phyloP scores from a whole-genome alignment of 768 basidiomycete species.

The Serendipita vermifera region DNA sequence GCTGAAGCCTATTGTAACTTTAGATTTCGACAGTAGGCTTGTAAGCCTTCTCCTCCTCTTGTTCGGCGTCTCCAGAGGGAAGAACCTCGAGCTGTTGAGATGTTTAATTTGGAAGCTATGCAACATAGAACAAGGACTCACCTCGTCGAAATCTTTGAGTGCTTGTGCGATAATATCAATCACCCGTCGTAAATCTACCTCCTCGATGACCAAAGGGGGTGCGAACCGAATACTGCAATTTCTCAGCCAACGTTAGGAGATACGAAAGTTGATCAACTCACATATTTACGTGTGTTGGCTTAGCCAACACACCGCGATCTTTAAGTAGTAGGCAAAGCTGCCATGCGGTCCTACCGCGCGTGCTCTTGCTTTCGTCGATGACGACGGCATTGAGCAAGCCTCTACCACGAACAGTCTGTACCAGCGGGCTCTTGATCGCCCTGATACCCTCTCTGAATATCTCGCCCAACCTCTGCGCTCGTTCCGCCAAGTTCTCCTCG shows the following conservation, averaged over 20 bases:
- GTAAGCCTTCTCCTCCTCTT: not conserved
- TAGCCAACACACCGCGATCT: slow-evolving; percentile 82
- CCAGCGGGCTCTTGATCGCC: slow-evolving; percentile 53
- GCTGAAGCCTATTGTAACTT: no score
- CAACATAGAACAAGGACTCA: slow-evolving; percentile 23
- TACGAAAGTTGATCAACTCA: slow-evolving; percentile 28
- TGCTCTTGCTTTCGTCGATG: slow-evolving; percentile 71
- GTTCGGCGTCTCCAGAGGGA: not conserved
- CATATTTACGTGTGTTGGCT: slow-evolving; percentile 94
- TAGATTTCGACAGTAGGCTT: not conserved
- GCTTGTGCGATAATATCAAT: slow-evolving; percentile 64
- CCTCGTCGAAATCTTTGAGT: slow-evolving; percentile 68
- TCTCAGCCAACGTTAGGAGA: not conserved
- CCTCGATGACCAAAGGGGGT: slow-evolving; percentile 88
- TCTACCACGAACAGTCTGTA: slow-evolving; percentile 68
- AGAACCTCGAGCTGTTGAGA: not conserved
- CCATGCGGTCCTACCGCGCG: slow-evolving; percentile 79
- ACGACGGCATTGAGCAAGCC: slow-evolving; percentile 90
- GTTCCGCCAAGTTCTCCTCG: slow-evolving; percentile 72
- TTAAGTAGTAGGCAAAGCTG: slow-evolving; percentile 88
- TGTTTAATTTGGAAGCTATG: not conserved
- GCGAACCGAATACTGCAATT: slow-evolving; percentile 77
- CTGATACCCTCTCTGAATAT: slow-evolving; percentile 57
- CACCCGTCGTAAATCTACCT: slow-evolving; percentile 65
- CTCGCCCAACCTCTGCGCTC: slow-evolving; percentile 67